A percentile compares a stretch with the other conserved stretches of the same genome.
phyloP scores from a whole-genome alignment of 306 rosid species.

The Spatholobus suberectus region DNA sequence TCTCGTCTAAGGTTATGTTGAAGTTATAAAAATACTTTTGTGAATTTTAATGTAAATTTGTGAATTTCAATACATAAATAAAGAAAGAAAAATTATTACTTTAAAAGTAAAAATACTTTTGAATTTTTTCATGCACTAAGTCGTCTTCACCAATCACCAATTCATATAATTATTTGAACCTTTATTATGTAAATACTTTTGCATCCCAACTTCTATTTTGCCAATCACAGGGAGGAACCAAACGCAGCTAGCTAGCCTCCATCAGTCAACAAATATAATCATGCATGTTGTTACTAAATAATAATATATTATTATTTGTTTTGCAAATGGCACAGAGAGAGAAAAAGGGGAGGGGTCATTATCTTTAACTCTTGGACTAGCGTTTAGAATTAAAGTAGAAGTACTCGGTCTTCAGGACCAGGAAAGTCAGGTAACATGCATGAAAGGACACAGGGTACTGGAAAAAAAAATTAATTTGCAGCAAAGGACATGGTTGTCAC shows the following conservation, averaged over 20 bases:
- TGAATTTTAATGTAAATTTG: no score
- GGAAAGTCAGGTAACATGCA: conserved; percentile 38
- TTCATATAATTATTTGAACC: not conserved
- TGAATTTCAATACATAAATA: no score
- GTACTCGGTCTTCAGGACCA: conserved; percentile 23
- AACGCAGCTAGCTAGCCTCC: not conserved
- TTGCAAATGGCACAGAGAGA: conserved; percentile 2
- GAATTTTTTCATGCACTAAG: no score
- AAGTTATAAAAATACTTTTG: no score
- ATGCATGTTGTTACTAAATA: not conserved
- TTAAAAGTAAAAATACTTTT: no score
- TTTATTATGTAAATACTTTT: conserved; percentile 9
- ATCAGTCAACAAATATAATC: not conserved
- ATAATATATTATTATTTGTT: not conserved
- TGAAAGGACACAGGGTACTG: conserved; percentile 37
- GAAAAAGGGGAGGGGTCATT: not conserved
- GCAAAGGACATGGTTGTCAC: conserved; percentile 55
- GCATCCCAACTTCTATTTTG: conserved; percentile 14
- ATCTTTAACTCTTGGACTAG: conserved; percentile 4
- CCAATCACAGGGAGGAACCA: conserved; percentile 18
- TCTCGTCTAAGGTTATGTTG: no score
- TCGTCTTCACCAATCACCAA: conserved; percentile 24
- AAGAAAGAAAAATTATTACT: no score
- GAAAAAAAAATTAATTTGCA: not conserved
- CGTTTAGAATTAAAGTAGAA: conserved; percentile 30